Evolutionary conservation across 169 alveolate genomes (phyloP).

Genomic region (Plasmodium relictum): DNA sequence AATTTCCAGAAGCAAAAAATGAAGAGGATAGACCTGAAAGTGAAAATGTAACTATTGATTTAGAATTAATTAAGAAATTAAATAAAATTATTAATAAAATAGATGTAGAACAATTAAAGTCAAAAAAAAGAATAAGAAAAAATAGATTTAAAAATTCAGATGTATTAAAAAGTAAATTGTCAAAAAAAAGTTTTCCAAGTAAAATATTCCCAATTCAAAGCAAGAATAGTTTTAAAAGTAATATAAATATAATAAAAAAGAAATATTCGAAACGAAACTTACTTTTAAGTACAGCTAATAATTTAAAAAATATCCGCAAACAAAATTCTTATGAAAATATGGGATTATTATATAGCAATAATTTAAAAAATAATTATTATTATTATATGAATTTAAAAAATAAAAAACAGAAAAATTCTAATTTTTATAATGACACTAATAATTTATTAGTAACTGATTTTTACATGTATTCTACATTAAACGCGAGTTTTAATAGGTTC

Average conservation of each 20-base stretch:
- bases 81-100: conserved; percentile 49
- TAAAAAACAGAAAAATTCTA: conserved; percentile 24
- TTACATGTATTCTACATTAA: conserved; percentile 56
- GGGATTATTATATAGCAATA: conserved; percentile 20
- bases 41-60: conserved; percentile 4
- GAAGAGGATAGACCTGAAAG: not conserved
- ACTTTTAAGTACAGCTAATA: not conserved
- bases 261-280: conserved; percentile 1
- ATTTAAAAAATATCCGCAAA: not conserved
- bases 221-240: conserved; percentile 23
- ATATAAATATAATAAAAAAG: conserved; percentile 20
- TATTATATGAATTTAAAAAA: conserved; percentile 10
- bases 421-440: conserved; percentile 51
- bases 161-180: conserved; percentile 22
- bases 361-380: conserved; percentile 34
- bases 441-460: conserved; percentile 41
- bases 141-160: not conserved
- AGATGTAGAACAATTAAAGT: conserved; percentile 52
- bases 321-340: conserved; percentile 16
- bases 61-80: conserved; percentile 37
- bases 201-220: conserved; percentile 3
- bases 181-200: conserved; percentile 7
- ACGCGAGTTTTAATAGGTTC: conserved; percentile 26
- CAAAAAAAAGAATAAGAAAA: conserved; percentile 19
- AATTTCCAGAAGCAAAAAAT: conserved; percentile 32